Evolutionary conservation across 495 filamentous ascomycete species (phyloP), one percentile per base, ranked within the genome.

Genomic region (Trichoderma virens): DNA sequence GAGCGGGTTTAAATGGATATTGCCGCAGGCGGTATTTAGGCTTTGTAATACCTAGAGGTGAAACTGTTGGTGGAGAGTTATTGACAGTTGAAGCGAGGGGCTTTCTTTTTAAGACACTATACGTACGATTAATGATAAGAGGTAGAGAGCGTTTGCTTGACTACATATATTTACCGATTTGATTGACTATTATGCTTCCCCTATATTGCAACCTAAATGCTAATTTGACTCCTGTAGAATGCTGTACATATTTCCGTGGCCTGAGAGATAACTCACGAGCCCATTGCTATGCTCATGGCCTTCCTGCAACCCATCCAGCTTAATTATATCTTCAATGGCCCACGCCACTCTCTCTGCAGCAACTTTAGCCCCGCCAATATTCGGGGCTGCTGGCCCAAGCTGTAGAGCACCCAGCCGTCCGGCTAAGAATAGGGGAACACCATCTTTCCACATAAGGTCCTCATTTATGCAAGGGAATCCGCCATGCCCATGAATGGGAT

Each of bases 271-370:
- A 5, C 4, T 28, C 20, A 11, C 31, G 5, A 62, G 32, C 11
- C 60, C 60, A 27, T n/a, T 32, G 9, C 25, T 28, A 0, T 62
- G 14, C 18, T 16, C 20, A 35, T n/a, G 20, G 0, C 11, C 13
- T 31, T 38, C 60, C 25, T 62, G 31, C 11, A 27, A 23, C 5
- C 5, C 31, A 25, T 32, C 28, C 11, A 25, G 32, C n/a, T 18
- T 41, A 25, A 63, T 34, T 11, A 82, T 68, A 66, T 85, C 83
- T 66, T 83, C 78, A 66, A 87, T 74, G 2, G 78, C 79, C 84
- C 83, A 87, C 7, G 82, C 78, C 51, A 88, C 80, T 61, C 85
- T 74, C 74, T 88, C 85, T 3, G 85, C 85, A 4, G 85, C 85
- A 45, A 83, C 69, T 62, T 84, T 80, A n/a, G 85, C 83, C 5